Base-by-base conservation (phyloP, 129 eudicot species). In the Pittosporum tobira region DNA sequence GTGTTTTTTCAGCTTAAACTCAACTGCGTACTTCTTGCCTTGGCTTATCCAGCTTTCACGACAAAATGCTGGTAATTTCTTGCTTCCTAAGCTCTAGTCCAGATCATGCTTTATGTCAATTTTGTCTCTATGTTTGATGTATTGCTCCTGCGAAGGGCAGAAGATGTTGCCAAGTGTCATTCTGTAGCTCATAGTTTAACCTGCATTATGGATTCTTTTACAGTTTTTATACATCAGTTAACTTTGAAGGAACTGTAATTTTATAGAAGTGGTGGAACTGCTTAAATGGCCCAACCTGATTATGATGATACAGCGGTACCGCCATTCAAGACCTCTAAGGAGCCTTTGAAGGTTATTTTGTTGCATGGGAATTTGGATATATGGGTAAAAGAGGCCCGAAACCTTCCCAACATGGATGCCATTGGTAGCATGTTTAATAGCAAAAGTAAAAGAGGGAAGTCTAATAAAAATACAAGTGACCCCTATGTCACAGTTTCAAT, bases 331-430 rank as follows among this genome's bases (percentile, higher is more conserved):
- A 77, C 86, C 61, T 60, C 77, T 9, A 65, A 65, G 12, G 81
- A 54, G 43, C 74, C 95, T 15, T 67, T 80, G 37, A 80, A 72
- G 67, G 66, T 72, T 11, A 48, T 80, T 20, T 67, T 86, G 61
- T 69, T 91, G 24, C 98, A 91, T 54, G 98, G 98, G 24, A 84
- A 80, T 77, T 74, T 91, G 25, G 94, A 91, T 67, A 83, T 91
- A 69, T 83, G 83, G 71, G 94, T 91, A 45, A 78, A 74, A 68
- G 89, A 83, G 34, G 98, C 95, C 34, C 83, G 53, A 52, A 81
- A 83, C 42, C 83, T 91, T 2, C 98, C 98, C 2, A 91, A 91
- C 66, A 53, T 91, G 95, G 98, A 91, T 56, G 40, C 79, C 34
- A 69, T 82, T 47, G 71, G 63, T 14, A 79, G 67, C 26, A 64